These are phyloP conservation scores for Glycine latifolia DNA, from an alignment of 306 rosid species.

Conservation along the genomic window DNA sequence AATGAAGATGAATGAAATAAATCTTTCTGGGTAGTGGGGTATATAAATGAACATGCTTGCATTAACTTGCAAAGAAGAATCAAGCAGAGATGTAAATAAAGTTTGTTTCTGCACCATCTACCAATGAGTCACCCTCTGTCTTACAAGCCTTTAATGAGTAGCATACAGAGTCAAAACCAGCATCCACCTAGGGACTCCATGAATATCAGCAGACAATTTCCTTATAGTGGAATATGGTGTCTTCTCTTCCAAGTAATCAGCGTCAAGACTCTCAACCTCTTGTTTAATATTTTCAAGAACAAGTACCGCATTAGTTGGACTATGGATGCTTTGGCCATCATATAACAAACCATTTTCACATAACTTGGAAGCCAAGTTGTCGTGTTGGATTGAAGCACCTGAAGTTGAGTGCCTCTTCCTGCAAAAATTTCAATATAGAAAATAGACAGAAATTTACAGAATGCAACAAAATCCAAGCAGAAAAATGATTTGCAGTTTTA, in stretches of 20 bases:
- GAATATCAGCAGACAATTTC: constrained; percentile 61
- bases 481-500: not conserved
- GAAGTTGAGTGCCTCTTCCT: constrained; percentile 78
- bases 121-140: constrained; percentile 72
- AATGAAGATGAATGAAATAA: constrained; percentile 19
- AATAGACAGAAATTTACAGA: not conserved
- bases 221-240: constrained; percentile 57
- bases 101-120: constrained; percentile 71
- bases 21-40: constrained; percentile 12
- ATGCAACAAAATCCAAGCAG: not conserved
- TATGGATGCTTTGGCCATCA: constrained; percentile 80
- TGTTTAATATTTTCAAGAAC: constrained; percentile 84
- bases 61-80: constrained; percentile 85
- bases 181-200: constrained; percentile 59
- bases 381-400: constrained; percentile 56
- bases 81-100: constrained; percentile 80
- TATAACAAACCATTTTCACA: constrained; percentile 66
- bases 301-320: constrained; percentile 91
- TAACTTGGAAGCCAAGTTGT: constrained; percentile 62
- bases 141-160: constrained; percentile 66
- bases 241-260: constrained; percentile 62
- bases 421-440: constrained; percentile 49
- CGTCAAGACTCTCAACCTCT: constrained; percentile 70
- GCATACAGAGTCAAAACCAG: constrained; percentile 66
- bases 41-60: constrained; percentile 38